These are phyloP conservation scores for Chiua virens DNA, from an alignment of 768 basidiomycete species.

Conservation along the genomic window DNA sequence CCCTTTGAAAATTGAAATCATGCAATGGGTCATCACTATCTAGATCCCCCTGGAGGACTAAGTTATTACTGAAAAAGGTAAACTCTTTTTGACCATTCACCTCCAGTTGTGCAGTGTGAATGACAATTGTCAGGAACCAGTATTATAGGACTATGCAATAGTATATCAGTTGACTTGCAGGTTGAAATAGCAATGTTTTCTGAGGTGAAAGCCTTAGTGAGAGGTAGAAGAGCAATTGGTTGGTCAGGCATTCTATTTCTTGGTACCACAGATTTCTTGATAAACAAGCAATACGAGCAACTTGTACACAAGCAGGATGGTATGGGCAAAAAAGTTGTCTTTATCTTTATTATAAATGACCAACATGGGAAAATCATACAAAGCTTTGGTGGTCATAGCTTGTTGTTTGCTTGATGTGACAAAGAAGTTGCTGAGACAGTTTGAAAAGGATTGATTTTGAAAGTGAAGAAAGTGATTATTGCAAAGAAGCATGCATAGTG, in stretches of 20 bases:
- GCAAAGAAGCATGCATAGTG: background rate
- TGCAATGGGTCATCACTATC: no score
- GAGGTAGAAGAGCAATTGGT: background rate
- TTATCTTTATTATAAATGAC: background rate
- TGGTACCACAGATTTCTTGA: background rate
- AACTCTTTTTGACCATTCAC: no score
- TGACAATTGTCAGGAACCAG: background rate
- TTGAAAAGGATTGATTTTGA: background rate
- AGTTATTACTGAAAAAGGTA: no score
- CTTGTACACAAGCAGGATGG: background rate
- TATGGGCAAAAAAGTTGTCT: background rate
- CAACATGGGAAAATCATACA: background rate
- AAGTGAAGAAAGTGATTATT: background rate
- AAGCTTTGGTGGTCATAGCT: background rate
- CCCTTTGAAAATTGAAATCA: no score
- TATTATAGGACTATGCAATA: background rate
- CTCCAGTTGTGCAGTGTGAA: background rate
- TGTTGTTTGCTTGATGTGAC: background rate
- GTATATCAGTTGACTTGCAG: background rate
- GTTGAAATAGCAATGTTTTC: background rate
- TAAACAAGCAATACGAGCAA: background rate
- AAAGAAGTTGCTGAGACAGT: background rate
- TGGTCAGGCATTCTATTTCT: constrained; percentile 3
- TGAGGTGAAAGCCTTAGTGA: background rate
- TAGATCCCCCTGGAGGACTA: no score